Conservation (phyloP, 495 filamentous ascomycete species). For the Aspergillus taichungensis region DNA sequence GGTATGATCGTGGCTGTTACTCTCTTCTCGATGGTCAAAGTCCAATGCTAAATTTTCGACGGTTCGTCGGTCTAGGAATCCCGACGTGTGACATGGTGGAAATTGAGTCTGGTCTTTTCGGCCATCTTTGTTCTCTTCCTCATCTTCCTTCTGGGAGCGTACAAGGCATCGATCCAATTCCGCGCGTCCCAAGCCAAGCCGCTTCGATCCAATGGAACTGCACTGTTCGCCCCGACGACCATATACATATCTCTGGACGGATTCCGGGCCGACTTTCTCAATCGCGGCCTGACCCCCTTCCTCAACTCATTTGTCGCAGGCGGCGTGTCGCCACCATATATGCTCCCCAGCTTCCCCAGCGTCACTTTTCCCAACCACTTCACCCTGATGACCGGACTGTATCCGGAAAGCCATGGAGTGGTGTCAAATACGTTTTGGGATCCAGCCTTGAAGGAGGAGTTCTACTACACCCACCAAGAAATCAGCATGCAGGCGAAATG, state of each 20-base stretch:
- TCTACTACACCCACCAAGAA: conserved; percentile 71
- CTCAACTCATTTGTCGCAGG: conserved; percentile 69
- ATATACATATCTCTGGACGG: conserved; percentile 92
- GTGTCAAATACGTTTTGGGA: conserved; percentile 96
- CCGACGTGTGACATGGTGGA: conserved; percentile 20
- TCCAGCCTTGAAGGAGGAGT: conserved; percentile 62
- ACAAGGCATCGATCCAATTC: conserved; percentile 39
- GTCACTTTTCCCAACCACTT: conserved; percentile 99
- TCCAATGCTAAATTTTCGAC: background rate
- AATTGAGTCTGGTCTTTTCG: conserved; percentile 24
- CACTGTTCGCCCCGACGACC: conserved; percentile 81
- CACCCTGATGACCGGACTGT: conserved; percentile 84
- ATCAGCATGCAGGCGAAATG: conserved; percentile 73
- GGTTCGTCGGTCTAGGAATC: conserved; percentile 6
- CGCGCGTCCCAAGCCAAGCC: conserved; percentile 15
- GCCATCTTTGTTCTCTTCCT: conserved; percentile 42
- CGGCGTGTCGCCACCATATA: conserved; percentile 82
- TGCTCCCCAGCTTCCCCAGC: conserved; percentile 88
- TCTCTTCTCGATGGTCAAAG: conserved; percentile 1
- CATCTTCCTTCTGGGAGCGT: conserved; percentile 45
- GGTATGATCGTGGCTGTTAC: conserved; percentile 10
- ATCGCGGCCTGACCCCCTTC: conserved; percentile 71
- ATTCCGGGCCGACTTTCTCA: conserved; percentile 92
- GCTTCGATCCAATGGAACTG: conserved; percentile 55
- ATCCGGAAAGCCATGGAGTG: conserved; percentile 87